Base-by-base conservation (phyloP, 2,329 filamentous ascomycete genomes). In the Xylariaceae sp. region DNA sequence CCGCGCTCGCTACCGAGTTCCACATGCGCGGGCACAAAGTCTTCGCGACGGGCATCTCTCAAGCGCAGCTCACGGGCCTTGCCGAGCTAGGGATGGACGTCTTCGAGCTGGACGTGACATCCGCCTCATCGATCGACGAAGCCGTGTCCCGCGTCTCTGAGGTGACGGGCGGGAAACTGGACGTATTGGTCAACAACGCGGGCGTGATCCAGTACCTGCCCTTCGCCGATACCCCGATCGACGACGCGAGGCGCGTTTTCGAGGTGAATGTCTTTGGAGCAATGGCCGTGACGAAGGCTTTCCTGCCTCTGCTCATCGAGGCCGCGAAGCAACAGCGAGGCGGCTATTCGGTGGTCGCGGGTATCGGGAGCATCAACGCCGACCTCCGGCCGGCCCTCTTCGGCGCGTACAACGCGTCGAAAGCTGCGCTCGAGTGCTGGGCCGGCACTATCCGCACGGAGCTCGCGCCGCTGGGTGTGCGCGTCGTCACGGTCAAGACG, bases 261-360 rank as follows among this genome's bases (percentile, higher is more conserved):
- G 48, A 57, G 7, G 50, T 49, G 3, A 62, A 62, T 38, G 36
- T 61, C 11, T 38, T 59, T 3, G 58, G 49, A 7, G 51, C 50
- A 7, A 41, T 59, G 13, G 52, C 53, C 14, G 54, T 59, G 5
- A 61, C 57, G 9, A 57, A 59, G 13, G 52, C 50, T 3, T 52
- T 59, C 34, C 38, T 60, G 23, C 59, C 59, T 4, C 50, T 59
- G 9, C 48, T 45, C 50, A 18, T 50, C 29, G 39, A 27, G 3
- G 50, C 40, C 12, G 50, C 50, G 12, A 41, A 43, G 19, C n/a
- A 11, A 24, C 29, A 34, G 5, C 35, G 39, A 13, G 39, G 39
- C 9, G 31, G 28, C 12, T 34, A 43, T 27, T 13, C 47, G 1
- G 8, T 55, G 9, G 47, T 57, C 3, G 54, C 40, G 12, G 55